These are phyloP conservation scores for Suhomyces pyralidae DNA, from an alignment of 805 yeast species.

Conservation along the genomic window DNA sequence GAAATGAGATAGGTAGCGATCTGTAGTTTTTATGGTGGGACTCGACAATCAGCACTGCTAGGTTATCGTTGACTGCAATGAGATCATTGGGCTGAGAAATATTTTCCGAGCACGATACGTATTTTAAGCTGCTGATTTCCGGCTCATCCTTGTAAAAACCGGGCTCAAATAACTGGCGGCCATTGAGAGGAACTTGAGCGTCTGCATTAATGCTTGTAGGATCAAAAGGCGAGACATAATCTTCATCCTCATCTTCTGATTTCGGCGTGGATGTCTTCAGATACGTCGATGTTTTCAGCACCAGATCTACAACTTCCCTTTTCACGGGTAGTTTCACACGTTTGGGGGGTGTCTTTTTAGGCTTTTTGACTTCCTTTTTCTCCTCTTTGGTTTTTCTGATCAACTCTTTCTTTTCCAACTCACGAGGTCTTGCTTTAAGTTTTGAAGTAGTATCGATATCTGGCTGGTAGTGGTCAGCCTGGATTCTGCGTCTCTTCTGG, in stretches of 20 bases:
- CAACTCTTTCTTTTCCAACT: constrained; percentile 2
- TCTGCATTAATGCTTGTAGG: constrained; percentile 37
- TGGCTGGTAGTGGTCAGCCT: constrained; percentile 26
- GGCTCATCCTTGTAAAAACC: constrained; percentile 16
- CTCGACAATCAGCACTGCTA: constrained; percentile 30
- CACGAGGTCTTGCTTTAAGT: constrained; percentile 11
- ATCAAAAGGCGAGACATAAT: constrained; percentile 37
- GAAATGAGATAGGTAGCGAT: constrained; percentile 35
- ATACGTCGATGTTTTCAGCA: neutral
- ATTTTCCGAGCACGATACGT: neutral
- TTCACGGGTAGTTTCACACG: neutral
- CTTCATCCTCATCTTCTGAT: constrained; percentile 15
- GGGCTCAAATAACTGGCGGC: constrained; percentile 15
- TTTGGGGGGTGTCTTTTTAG: constrained; percentile 4
- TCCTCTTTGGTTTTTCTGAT: constrained; percentile 2
- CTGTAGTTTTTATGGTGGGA: constrained; percentile 29
- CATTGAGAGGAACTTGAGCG: constrained; percentile 18
- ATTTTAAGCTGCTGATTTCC: neutral
- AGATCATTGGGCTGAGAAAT: constrained; percentile 17
- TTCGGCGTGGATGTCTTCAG: neutral
- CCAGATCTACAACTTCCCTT: neutral
- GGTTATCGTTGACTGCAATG: constrained; percentile 25
- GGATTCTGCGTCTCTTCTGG: constrained; percentile 30
- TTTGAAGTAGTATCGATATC: constrained; percentile 14
- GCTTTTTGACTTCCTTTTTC: neutral